Percentiles rank a stretch among this genome's conserved stretches.
These are phyloP conservation scores for Rhizopogon vesiculosus DNA, from an alignment of 768 basidiomycete species.

Conservation along the genomic window DNA sequence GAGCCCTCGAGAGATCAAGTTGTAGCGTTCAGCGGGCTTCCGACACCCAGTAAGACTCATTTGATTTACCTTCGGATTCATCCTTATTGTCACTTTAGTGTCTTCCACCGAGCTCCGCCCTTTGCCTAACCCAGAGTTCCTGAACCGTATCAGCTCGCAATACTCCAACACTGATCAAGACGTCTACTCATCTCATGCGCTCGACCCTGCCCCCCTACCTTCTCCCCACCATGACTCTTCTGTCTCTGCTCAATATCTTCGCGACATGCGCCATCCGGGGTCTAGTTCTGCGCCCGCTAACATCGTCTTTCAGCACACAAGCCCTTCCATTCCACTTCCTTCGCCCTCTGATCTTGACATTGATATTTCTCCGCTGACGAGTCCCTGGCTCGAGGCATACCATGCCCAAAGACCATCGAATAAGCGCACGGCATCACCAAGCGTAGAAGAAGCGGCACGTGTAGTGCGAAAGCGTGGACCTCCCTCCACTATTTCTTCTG, in stretches of 20 bases:
- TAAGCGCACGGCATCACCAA: constrained; percentile 57
- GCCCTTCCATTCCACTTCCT: constrained; percentile 33
- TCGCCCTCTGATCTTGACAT: constrained; percentile 56
- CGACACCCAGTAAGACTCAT: constrained; percentile 57
- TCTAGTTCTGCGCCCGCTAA: constrained; percentile 68
- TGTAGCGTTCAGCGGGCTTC: constrained; percentile 46
- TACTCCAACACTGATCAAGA: constrained; percentile 28
- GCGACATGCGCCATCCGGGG: constrained; percentile 28
- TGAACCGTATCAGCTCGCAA: constrained; percentile 57
- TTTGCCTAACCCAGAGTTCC: constrained; percentile 51
- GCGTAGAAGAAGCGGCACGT: constrained; percentile 44
- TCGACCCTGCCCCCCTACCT: constrained; percentile 22
- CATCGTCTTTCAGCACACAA: constrained; percentile 53
- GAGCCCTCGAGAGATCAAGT: constrained; percentile 31
- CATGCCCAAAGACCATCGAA: constrained; percentile 32
- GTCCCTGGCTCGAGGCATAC: constrained; percentile 73
- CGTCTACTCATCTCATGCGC: constrained; percentile 18
- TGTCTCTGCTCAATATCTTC: constrained; percentile 21
- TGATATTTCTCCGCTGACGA: constrained; percentile 76
- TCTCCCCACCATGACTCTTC: constrained; percentile 26
- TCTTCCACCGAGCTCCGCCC: constrained; percentile 65
- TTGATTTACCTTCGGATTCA: constrained; percentile 8
- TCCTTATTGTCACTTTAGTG: constrained; percentile 32
- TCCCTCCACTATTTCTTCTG: constrained; percentile 26
- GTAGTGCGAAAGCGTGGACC: constrained; percentile 51